Evolutionary conservation across 768 basidiomycete species (phyloP), one percentile per base, ranked within the genome.

Genomic region (Russula sp.): DNA sequence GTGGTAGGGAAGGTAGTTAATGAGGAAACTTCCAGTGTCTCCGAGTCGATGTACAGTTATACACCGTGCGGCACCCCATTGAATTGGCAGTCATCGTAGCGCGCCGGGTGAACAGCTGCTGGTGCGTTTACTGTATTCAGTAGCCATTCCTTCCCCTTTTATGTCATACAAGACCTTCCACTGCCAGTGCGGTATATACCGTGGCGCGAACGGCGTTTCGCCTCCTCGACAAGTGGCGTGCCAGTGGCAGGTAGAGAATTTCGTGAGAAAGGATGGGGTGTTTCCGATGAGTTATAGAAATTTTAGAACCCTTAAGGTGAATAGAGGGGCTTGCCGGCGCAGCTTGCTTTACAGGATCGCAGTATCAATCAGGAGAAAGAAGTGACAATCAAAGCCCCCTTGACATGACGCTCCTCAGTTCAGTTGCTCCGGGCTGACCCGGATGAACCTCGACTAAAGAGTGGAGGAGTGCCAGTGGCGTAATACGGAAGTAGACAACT

Each of bases 201-300:
- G 63, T 52, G 59, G 63, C 52, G 58, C 53, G 36, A 22, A 60
- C 58, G 59, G 59, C 63, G 63, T 61, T 49, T 64, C 53, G 46
- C 36, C 22, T n/a, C 22, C 24, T 50, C 14, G 49, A 50, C 49
- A 50, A 59, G 63, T 51, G 63, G 53, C 63, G 59, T 59, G 59
- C 44, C 63, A 54, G 50, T 59, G 59, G 52, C 63, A 59, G 57
- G 36, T 48, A 64, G 51, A 30, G 52, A 60, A 30, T 60, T 60
- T 60, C 63, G 53, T 60, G 63, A 64, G 58, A 64, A 64, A 64
- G 18, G 6, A 36, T 10, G 42, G 28, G 49, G 30, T 36, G 46
- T 16, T 26, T n/a, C 32, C 58, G 44, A 59, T 42, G 52, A 40
- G 26, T 28, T 32, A 36, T 46, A 38, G 8, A 16, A 10, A 46